Evolutionary conservation across 2,329 filamentous ascomycete species (phyloP).

Genomic region (Fusarium sp.): DNA sequence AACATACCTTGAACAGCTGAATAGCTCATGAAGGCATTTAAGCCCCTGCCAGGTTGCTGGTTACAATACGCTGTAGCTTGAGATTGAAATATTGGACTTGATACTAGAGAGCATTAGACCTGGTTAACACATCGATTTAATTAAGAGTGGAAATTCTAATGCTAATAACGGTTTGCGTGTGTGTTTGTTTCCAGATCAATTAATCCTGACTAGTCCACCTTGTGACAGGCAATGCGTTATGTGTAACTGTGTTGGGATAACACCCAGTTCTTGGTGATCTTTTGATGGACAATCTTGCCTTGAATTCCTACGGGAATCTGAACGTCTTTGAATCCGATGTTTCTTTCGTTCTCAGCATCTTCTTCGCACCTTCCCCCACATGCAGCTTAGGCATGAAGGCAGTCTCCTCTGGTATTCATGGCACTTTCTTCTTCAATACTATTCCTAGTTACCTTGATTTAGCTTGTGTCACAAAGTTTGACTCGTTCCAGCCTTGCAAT

Average conservation of each 20-base stretch:
- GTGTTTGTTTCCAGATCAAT: not conserved
- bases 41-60: not conserved
- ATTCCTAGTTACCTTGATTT: not conserved
- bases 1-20: not conserved
- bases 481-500: slow-evolving; percentile 1
- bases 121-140: not conserved
- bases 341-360: not conserved
- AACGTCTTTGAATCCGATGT: not conserved
- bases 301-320: not conserved
- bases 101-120: not conserved
- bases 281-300: not conserved
- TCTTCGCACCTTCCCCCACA: not conserved
- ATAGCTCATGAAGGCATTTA: slow-evolving; percentile 2
- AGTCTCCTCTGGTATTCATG: not conserved
- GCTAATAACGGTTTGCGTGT: not conserved
- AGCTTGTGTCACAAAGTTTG: not conserved
- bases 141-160: not conserved
- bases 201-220: not conserved
- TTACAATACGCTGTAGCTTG: slow-evolving; percentile 6
- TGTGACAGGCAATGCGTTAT: not conserved
- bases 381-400: not conserved
- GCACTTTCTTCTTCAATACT: not conserved
- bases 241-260: slow-evolving; percentile 5
- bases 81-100: slow-evolving; percentile 13
- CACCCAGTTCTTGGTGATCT: not conserved